phyloP scores from a whole-genome alignment of 2,329 filamentous ascomycete genomes.

The Plectosphaerella sp. region DNA sequence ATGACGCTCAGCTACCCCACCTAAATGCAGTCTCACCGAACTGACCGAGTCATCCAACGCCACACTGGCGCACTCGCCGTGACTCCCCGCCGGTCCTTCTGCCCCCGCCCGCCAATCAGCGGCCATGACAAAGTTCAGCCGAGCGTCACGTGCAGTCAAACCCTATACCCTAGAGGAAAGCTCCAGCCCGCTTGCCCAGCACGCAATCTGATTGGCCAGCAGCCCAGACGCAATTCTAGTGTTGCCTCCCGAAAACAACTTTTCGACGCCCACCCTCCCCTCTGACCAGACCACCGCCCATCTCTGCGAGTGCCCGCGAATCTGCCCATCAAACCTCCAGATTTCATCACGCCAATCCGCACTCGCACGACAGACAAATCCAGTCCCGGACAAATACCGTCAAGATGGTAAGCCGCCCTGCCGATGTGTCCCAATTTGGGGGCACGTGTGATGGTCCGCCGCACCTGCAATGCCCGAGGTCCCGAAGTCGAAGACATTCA shows the following conservation, averaged over 20 bases:
- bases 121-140: too few species aligned
- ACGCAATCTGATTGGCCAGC: slow-evolving; percentile 1
- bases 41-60: background rate
- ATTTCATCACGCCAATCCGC: slow-evolving; percentile 46
- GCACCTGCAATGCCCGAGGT: background rate
- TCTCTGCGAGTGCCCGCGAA: slow-evolving; percentile 39
- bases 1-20: slow-evolving; percentile 1
- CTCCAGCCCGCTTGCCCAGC: slow-evolving; percentile 16
- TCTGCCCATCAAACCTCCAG: slow-evolving; percentile 43
- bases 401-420: slow-evolving; percentile 61
- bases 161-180: slow-evolving; percentile 27
- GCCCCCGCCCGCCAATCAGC: background rate
- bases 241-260: slow-evolving; percentile 25
- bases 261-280: slow-evolving; percentile 28
- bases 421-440: slow-evolving; percentile 12
- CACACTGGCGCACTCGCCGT: background rate
- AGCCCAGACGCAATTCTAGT: background rate
- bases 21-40: background rate
- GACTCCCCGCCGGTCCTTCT: slow-evolving; percentile 3
- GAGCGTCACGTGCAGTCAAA: slow-evolving; percentile 29
- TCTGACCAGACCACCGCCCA: slow-evolving; percentile 33
- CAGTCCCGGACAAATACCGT: slow-evolving; percentile 43
- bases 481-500: slow-evolving; percentile 6
- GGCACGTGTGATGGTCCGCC: slow-evolving; percentile 6
- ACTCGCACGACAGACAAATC: slow-evolving; percentile 34